phyloP scores from a whole-genome alignment of 2,329 filamentous ascomycete species.

The Arthrobotrys pseudoclavata region DNA sequence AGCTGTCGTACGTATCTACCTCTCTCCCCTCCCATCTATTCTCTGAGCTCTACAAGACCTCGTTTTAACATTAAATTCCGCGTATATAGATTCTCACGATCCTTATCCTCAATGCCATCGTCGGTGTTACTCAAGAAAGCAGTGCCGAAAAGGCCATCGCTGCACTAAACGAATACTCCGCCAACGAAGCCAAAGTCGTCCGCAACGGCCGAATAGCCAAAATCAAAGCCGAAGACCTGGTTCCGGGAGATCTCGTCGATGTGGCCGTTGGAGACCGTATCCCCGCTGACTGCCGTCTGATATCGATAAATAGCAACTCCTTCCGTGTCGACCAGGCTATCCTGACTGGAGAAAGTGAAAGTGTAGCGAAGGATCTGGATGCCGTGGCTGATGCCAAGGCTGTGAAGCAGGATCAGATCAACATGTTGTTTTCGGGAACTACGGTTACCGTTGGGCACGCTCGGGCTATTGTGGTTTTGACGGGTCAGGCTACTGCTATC shows the following conservation, averaged over 20 bases:
- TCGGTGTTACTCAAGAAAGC: slow-evolving; percentile 98
- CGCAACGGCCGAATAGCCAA: slow-evolving; percentile 84
- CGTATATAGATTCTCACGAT: slow-evolving; percentile 87
- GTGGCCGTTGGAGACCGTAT: slow-evolving; percentile 92
- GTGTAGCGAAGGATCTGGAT: slow-evolving; percentile 84
- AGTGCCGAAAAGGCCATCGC: slow-evolving; percentile 99
- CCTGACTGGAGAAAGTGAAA: slow-evolving; percentile 96
- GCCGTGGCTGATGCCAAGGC: slow-evolving; percentile 82
- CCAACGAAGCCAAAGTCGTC: slow-evolving; percentile 94
- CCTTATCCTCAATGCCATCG: slow-evolving; percentile 93
- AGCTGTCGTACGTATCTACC: slow-evolving; percentile 79
- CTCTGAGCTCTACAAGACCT: slow-evolving; percentile 73
- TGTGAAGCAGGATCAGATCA: slow-evolving; percentile 96
- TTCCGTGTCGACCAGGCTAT: slow-evolving; percentile 98
- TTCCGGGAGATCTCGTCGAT: slow-evolving; percentile 91
- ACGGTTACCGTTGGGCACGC: slow-evolving; percentile 96
- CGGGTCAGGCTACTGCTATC: slow-evolving; percentile 91
- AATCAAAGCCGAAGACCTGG: slow-evolving; percentile 95
- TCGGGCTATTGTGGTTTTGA: slow-evolving; percentile 89
- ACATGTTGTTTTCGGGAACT: slow-evolving; percentile 98
- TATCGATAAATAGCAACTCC: slow-evolving; percentile 95
- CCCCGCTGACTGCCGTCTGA: slow-evolving; percentile 90
- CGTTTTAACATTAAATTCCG: slow-evolving; percentile 68
- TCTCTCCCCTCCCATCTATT: neutral
- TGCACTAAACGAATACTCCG: slow-evolving; percentile 97